These are phyloP conservation scores for Yarrowia sp. DNA, from an alignment of 805 yeast species.

Conservation along the genomic window DNA sequence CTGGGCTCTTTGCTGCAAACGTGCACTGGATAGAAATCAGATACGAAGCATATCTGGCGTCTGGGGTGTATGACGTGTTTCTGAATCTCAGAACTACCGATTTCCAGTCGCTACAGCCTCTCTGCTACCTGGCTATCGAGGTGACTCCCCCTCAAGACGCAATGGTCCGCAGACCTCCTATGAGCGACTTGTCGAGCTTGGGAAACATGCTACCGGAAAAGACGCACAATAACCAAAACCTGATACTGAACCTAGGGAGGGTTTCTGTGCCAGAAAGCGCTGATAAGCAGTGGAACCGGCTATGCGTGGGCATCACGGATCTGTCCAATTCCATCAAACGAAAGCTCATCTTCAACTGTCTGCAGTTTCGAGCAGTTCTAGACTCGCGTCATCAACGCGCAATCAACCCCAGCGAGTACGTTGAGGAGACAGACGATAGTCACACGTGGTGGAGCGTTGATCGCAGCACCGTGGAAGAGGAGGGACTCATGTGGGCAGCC, in stretches of 20 bases:
- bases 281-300: constrained; percentile 21
- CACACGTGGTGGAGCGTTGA: constrained; percentile 37
- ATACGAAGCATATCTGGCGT: constrained; percentile 24
- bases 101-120: constrained; percentile 23
- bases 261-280: constrained; percentile 29
- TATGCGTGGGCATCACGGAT: constrained; percentile 34
- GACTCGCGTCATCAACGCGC: constrained; percentile 24
- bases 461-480: constrained; percentile 20
- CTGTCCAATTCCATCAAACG: constrained; percentile 30
- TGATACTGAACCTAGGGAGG: constrained; percentile 25
- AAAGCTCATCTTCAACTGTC: constrained; percentile 31
- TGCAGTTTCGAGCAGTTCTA: constrained; percentile 28
- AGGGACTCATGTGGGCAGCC: constrained; percentile 36
- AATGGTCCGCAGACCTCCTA: constrained; percentile 30
- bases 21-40: constrained; percentile 36
- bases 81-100: constrained; percentile 19
- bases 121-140: constrained; percentile 26
- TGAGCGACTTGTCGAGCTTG: constrained; percentile 21
- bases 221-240: constrained; percentile 22
- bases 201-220: constrained; percentile 9
- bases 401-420: constrained; percentile 21
- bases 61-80: constrained; percentile 36
- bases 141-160: constrained; percentile 36
- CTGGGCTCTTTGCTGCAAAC: constrained; percentile 27
- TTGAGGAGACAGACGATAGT: constrained; percentile 20